phyloP scores from a whole-genome alignment of 2,329 filamentous ascomycete genomes.

The Diaporthe destruens region DNA sequence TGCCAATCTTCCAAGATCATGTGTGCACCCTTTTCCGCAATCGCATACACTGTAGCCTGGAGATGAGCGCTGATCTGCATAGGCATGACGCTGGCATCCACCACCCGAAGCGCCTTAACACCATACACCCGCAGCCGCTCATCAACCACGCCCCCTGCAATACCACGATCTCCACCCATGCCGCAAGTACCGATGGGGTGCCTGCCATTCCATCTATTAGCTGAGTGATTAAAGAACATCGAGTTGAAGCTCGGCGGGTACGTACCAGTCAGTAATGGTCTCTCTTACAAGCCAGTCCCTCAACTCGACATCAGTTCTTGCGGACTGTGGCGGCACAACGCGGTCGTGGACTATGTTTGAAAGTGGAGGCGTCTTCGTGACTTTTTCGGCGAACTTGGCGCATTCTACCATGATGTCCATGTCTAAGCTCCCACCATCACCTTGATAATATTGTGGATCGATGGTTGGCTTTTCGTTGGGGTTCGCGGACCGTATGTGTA shows the following conservation, averaged over 20 bases:
- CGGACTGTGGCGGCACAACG: background rate
- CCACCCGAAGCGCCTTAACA: constrained; percentile 58
- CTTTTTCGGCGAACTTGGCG: constrained; percentile 8
- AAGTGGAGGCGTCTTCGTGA: constrained; percentile 2
- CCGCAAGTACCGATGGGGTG: constrained; percentile 56
- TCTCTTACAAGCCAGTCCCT: constrained; percentile 12
- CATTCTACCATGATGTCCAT: constrained; percentile 6
- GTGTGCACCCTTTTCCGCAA: constrained; percentile 59
- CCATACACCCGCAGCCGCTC: constrained; percentile 59
- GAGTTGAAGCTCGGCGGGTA: rapidly evolving
- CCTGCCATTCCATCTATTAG: constrained; percentile 43
- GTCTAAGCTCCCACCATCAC: background rate
- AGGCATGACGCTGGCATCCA: constrained; percentile 62
- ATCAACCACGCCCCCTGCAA: constrained; percentile 58
- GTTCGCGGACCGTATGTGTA: constrained; percentile 56
- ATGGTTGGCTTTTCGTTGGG: constrained; percentile 5
- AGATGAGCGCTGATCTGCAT: constrained; percentile 60
- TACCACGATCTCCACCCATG: constrained; percentile 55
- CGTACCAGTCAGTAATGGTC: constrained; percentile 19
- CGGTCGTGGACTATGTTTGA: constrained; percentile 12
- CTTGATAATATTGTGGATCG: constrained; percentile 1
- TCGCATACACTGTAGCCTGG: constrained; percentile 64
- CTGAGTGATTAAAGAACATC: background rate
- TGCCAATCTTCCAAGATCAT: constrained; percentile 45
- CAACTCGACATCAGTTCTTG: background rate